Evolutionary conservation across 257 asterid genomes (phyloP).

Genomic region (Lithospermum erythrorhizon): DNA sequence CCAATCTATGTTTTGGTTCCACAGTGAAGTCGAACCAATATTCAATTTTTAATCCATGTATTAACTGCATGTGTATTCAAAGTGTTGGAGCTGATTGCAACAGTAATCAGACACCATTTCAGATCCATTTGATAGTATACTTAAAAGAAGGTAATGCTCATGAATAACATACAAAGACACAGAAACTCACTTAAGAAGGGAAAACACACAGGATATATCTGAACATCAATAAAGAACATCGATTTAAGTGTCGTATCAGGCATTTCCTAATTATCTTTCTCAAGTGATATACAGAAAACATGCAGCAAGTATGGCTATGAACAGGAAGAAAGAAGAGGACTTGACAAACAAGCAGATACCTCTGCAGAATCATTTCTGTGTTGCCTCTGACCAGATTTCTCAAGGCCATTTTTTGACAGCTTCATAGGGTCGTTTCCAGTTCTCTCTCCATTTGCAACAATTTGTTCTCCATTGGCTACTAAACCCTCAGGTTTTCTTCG

Average conservation of each 20-base stretch:
- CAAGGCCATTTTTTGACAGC: slow-evolving; percentile 21
- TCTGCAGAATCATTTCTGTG: slow-evolving; percentile 36
- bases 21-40: too few relatives aligned
- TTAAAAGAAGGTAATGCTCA: too few relatives aligned
- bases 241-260: not conserved
- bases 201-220: too few relatives aligned
- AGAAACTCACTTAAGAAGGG: too few relatives aligned
- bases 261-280: not conserved
- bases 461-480: slow-evolving; percentile 21
- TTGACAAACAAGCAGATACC: slow-evolving; percentile 25
- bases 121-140: too few relatives aligned
- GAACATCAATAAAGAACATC: not conserved
- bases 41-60: too few relatives aligned
- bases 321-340: slow-evolving; percentile 3
- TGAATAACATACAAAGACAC: too few relatives aligned
- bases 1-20: too few relatives aligned
- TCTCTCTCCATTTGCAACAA: slow-evolving; percentile 5
- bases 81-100: too few relatives aligned
- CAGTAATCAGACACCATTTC: too few relatives aligned
- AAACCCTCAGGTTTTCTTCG: slow-evolving; percentile 45
- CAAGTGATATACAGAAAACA: not conserved
- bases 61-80: too few relatives aligned
- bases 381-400: slow-evolving; percentile 24
- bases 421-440: slow-evolving; percentile 19
- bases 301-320: not conserved